A percentile compares a stretch with the other conserved stretches of the same genome.
Evolutionary conservation across 108 stramenopile species (phyloP).

Genomic region (Cyclostephanos tholiformis): DNA sequence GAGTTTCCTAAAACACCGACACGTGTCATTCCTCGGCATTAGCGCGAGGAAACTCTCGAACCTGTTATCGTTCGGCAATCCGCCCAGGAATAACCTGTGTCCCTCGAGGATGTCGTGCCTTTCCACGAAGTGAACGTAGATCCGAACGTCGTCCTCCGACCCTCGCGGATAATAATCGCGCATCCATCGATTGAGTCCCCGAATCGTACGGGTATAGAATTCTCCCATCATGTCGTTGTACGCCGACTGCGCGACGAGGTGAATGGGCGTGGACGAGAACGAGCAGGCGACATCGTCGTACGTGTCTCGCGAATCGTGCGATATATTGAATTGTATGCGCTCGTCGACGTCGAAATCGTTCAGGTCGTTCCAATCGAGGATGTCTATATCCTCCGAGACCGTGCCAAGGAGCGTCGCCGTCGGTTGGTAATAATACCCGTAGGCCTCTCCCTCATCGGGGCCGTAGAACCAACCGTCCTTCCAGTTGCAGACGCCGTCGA

Average conservation of each 20-base stretch:
- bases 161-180: constrained; percentile 21
- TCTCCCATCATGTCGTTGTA: constrained; percentile 58
- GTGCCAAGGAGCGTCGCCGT: constrained; percentile 12
- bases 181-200: constrained; percentile 33
- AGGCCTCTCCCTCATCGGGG: neutral
- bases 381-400: constrained; percentile 2
- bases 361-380: constrained; percentile 12
- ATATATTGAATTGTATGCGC: constrained; percentile 40
- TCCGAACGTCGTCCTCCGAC: constrained; percentile 23
- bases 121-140: constrained; percentile 29
- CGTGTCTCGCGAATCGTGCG: constrained; percentile 3
- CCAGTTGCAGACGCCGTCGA: constrained; percentile 37
- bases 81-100: constrained; percentile 37
- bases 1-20: constrained; percentile 43
- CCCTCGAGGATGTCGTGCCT: constrained; percentile 28
- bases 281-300: constrained; percentile 16
- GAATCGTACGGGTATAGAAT: constrained; percentile 44
- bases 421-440: constrained; percentile 24
- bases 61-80: constrained; percentile 26
- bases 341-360: constrained; percentile 13
- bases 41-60: constrained; percentile 28
- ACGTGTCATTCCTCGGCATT: constrained; percentile 14
- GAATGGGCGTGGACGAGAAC: constrained; percentile 31
- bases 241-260: constrained; percentile 44
- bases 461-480: constrained; percentile 40